phyloP scores from a whole-genome alignment of 495 filamentous ascomycete genomes.

The Echria macrotheca region DNA sequence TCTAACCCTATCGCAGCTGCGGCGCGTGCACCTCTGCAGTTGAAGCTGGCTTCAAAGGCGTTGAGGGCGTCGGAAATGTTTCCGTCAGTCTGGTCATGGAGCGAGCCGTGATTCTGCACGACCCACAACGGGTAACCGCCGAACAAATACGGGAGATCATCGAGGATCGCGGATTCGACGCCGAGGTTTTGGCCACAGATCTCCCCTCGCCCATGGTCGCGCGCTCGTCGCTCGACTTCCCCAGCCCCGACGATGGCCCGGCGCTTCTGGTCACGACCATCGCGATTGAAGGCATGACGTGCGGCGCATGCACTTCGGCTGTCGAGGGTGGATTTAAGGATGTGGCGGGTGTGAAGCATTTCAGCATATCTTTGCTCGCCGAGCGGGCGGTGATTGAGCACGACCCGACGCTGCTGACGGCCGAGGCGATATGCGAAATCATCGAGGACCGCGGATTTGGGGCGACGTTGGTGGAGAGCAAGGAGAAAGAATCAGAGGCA shows the following conservation, averaged over 20 bases:
- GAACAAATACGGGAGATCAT: constrained; percentile 77
- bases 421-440: constrained; percentile 64
- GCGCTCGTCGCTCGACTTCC: constrained; percentile 24
- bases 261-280: constrained; percentile 66
- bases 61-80: constrained; percentile 74
- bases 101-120: constrained; percentile 83
- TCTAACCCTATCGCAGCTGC: constrained; percentile 33
- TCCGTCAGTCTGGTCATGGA: constrained; percentile 91
- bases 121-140: constrained; percentile 67
- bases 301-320: constrained; percentile 89
- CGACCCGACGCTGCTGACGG: constrained; percentile 61
- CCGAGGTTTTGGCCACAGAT: constrained; percentile 82
- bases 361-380: constrained; percentile 89
- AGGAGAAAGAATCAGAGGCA: constrained; percentile 27
- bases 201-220: constrained; percentile 43
- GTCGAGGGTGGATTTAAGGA: constrained; percentile 78
- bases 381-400: constrained; percentile 88
- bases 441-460: constrained; percentile 95
- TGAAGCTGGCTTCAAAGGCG: constrained; percentile 73
- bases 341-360: constrained; percentile 71
- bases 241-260: constrained; percentile 27
- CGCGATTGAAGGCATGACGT: constrained; percentile 91
- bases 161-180: constrained; percentile 92
- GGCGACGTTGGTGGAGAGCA: constrained; percentile 63
- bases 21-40: constrained; percentile 85